phyloP scores from a whole-genome alignment of 1,284 basidiomycete species.

The Rhodotorula sp. region DNA sequence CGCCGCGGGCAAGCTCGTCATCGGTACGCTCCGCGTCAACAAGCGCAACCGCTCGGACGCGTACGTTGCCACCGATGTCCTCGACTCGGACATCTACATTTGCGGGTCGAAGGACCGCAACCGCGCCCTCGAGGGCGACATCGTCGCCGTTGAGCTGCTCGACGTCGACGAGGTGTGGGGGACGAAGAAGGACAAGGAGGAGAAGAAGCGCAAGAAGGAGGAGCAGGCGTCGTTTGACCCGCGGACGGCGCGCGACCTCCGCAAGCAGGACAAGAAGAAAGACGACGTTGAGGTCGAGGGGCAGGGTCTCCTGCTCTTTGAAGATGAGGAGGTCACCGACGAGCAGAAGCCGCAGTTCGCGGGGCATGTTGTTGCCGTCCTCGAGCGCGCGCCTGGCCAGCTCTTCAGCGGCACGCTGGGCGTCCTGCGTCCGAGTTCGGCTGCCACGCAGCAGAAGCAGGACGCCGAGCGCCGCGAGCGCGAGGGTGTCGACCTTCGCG shows the following conservation, averaged over 20 bases:
- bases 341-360: conserved; percentile 87
- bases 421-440: conserved; percentile 91
- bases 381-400: conserved; percentile 98
- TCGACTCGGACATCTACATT: conserved; percentile 95
- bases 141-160: conserved; percentile 96
- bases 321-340: conserved; percentile 96
- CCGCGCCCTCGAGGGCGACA: conserved; percentile 95
- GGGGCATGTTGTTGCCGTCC: conserved; percentile 54
- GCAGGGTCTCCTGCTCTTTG: conserved; percentile 91
- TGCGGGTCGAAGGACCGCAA: conserved; percentile 89
- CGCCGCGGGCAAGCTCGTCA: conserved; percentile 96
- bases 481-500: conserved; percentile 73
- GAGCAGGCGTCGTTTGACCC: conserved; percentile 90
- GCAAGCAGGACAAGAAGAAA: conserved; percentile 99
- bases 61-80: conserved; percentile 97
- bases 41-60: conserved; percentile 92
- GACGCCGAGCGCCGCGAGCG: conserved; percentile 95
- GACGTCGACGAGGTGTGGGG: conserved; percentile 99
- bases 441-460: conserved; percentile 99
- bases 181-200: conserved; percentile 99
- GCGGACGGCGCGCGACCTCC: conserved; percentile 61
- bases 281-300: conserved; percentile 99
- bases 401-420: conserved; percentile 97
- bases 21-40: conserved; percentile 95
- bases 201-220: conserved; percentile 99